These are phyloP conservation scores for Gracilaria vermiculophylla DNA, from an alignment of 23 red algal species.

Conservation along the genomic window DNA sequence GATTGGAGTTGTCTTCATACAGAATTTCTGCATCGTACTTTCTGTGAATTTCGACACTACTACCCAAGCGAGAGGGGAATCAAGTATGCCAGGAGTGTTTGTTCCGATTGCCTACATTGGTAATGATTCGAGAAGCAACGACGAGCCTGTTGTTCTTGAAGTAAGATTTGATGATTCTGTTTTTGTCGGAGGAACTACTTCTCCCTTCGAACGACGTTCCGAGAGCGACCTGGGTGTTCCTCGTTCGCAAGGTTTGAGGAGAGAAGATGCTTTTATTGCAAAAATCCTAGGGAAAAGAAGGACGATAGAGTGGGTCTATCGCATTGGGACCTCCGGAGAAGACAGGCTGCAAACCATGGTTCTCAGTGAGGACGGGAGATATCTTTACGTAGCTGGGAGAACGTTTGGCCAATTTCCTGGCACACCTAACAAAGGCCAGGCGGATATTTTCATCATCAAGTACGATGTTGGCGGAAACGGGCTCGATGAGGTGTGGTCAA, in stretches of 20 bases:
- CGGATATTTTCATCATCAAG: conserved; percentile 59
- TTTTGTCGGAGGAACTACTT: conserved; percentile 47
- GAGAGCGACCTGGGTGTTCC: conserved; percentile 50
- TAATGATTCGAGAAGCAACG: conserved; percentile 28
- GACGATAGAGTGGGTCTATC: conserved; percentile 35
- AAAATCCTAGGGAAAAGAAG: not conserved
- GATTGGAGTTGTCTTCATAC: not conserved
- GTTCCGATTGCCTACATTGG: conserved; percentile 25
- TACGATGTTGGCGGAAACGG: conserved; percentile 20
- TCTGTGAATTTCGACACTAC: not conserved
- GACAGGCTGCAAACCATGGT: conserved; percentile 55
- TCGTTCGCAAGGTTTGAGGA: not conserved
- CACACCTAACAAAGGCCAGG: conserved; percentile 14
- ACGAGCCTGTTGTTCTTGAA: conserved; percentile 31
- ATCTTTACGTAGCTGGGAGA: conserved; percentile 28
- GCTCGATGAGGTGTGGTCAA: conserved; percentile 27
- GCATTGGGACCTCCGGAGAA: conserved; percentile 31
- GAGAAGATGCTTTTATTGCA: conserved; percentile 50
- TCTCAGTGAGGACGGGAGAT: conserved; percentile 17
- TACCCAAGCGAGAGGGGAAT: not conserved
- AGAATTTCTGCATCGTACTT: not conserved
- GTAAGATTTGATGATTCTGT: not conserved
- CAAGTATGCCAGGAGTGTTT: not conserved
- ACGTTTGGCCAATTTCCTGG: conserved; percentile 34
- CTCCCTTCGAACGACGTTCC: conserved; percentile 14